Conservation (phyloP, 2,329 filamentous ascomycete species). For the Colletotrichum eleusines region DNA sequence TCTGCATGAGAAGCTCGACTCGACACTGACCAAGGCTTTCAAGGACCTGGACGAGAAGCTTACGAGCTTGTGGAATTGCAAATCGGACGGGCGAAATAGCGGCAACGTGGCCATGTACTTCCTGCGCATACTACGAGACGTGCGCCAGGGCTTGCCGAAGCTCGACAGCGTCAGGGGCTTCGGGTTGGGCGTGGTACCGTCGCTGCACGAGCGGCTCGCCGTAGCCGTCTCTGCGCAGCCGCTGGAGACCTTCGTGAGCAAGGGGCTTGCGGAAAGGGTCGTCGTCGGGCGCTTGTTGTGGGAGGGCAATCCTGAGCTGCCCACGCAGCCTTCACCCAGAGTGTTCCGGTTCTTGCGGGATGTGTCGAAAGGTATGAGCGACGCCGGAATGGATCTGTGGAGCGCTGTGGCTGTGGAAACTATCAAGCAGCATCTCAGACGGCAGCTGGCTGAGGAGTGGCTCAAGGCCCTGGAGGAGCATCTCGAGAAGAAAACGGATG, state of each 20-base stretch:
- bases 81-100: conserved; percentile 60
- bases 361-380: conserved; percentile 75
- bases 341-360: conserved; percentile 78
- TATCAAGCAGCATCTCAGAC: conserved; percentile 70
- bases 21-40: conserved; percentile 69
- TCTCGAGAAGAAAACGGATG: conserved; percentile 23
- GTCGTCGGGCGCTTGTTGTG: conserved; percentile 78
- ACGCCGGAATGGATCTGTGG: conserved; percentile 84
- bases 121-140: conserved; percentile 79
- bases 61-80: conserved; percentile 61
- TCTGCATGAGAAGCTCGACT: conserved; percentile 70
- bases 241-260: conserved; percentile 60
- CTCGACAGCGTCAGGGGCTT: conserved; percentile 65
- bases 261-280: conserved; percentile 56
- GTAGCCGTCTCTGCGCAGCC: conserved; percentile 62
- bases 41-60: conserved; percentile 69
- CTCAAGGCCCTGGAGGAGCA: conserved; percentile 54
- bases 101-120: conserved; percentile 73
- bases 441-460: conserved; percentile 65
- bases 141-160: conserved; percentile 74
- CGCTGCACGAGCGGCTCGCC: conserved; percentile 73
- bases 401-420: conserved; percentile 73
- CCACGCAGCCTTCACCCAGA: conserved; percentile 81
- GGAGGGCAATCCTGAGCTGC: conserved; percentile 80
- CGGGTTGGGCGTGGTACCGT: conserved; percentile 70